Evolutionary conservation across 179 eudicot species (phyloP).

Genomic region (Camellia oleifera): DNA sequence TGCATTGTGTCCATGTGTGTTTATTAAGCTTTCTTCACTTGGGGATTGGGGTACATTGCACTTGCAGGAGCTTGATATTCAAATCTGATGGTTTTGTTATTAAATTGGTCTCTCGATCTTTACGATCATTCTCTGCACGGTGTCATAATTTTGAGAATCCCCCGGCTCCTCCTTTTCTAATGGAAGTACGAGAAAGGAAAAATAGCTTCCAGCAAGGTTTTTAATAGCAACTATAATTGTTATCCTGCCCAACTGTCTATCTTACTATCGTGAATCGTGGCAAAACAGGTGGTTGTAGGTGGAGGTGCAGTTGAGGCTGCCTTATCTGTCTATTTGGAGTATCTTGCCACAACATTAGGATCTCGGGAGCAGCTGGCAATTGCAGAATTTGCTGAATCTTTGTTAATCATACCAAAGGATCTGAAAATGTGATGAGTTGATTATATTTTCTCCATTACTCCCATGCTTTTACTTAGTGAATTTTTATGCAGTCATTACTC

Average conservation of each 20-base stretch:
- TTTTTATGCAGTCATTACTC: slow-evolving; percentile 7
- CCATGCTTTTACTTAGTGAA: background rate
- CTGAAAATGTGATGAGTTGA: slow-evolving; percentile 6
- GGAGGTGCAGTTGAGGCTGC: slow-evolving; percentile 99
- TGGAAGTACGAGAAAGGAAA: too few relatives aligned
- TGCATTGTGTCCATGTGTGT: too few relatives aligned
- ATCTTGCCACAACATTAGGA: slow-evolving; percentile 90
- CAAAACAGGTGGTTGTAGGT: slow-evolving; percentile 86
- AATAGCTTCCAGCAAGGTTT: slow-evolving; percentile 63
- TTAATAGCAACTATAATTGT: slow-evolving; percentile 21
- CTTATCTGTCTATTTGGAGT: slow-evolving; percentile 83
- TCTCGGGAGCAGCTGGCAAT: slow-evolving; percentile 96
- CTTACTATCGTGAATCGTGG: background rate
- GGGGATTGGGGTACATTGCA: background rate
- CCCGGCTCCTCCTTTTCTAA: background rate
- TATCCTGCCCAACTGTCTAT: too few relatives aligned
- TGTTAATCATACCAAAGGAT: slow-evolving; percentile 89
- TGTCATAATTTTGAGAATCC: background rate
- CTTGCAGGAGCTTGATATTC: background rate
- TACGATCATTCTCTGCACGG: background rate
- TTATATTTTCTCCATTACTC: slow-evolving; percentile 28
- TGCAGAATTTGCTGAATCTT: slow-evolving; percentile 95
- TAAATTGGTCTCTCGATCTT: background rate
- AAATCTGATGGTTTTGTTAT: background rate
- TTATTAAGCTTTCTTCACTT: too few relatives aligned